phyloP scores from a whole-genome alignment of 768 basidiomycete genomes.

The Neoboletus magnificus region DNA sequence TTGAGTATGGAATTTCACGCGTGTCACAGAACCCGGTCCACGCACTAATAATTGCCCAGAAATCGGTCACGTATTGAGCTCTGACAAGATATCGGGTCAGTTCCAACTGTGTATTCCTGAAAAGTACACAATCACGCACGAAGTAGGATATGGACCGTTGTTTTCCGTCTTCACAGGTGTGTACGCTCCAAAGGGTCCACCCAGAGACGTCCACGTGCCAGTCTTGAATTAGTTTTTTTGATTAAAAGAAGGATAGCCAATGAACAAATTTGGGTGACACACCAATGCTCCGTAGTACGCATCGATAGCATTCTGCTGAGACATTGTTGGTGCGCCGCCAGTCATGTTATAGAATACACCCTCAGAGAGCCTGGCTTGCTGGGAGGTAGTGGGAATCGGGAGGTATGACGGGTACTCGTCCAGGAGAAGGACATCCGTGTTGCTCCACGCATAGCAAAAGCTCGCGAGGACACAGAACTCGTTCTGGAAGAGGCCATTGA shows the following conservation, averaged over 20 bases:
- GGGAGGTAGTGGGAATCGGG: conserved; percentile 7
- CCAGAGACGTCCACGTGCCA: conserved; percentile 7
- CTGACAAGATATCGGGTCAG: conserved; percentile 2
- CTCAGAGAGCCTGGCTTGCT: conserved; percentile 15
- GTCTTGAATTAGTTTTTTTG: conserved; percentile 1
- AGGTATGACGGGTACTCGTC: conserved; percentile 11
- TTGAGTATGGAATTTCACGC: conserved; percentile 20
- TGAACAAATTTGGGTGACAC: neutral
- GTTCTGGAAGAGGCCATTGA: conserved; percentile 23
- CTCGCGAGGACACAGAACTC: conserved; percentile 23
- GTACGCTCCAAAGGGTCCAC: conserved; percentile 7
- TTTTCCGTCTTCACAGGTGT: conserved; percentile 1
- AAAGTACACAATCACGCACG: conserved; percentile 3
- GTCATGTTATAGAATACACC: conserved; percentile 21
- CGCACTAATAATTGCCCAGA: conserved; percentile 22
- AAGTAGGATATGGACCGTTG: conserved; percentile 21
- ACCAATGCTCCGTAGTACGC: conserved; percentile 22
- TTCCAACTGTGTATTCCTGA: neutral
- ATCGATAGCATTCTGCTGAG: conserved; percentile 20
- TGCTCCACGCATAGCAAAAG: conserved; percentile 23
- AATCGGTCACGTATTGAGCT: conserved; percentile 16
- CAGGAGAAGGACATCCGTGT: conserved; percentile 20
- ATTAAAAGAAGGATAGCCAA: neutral
- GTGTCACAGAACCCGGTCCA: conserved; percentile 25
- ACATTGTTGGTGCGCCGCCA: conserved; percentile 14